Evolutionary conservation across 768 basidiomycete species (phyloP), one percentile per base, ranked within the genome.

Genomic region (Auricularia sp.): DNA sequence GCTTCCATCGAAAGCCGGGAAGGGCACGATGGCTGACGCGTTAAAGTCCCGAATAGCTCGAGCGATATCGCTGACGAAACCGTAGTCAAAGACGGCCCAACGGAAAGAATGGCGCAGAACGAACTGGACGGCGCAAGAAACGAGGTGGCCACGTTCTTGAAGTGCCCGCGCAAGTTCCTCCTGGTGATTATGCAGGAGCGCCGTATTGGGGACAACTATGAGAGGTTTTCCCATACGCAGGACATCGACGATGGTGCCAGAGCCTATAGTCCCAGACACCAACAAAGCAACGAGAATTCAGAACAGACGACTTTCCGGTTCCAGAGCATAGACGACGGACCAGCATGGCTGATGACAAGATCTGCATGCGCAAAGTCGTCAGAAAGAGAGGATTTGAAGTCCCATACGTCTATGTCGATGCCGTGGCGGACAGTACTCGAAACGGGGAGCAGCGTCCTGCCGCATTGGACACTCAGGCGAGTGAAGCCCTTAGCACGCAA

Each of bases 161-260:
- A 99, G 77, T 13, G 85, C 84, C 47, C 80, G 75, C 0, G 96
- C 93, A 4, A 99, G 79, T 71, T 99, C 93, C 63, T 86, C 80
- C 78, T 99, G 96, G 71, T 99, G 96, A 73, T 97, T 91, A 74
- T 97, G 88, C 73, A 95, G 82, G 36, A 99, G 77, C 0, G 90
- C 88, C 54, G 86, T 78, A 73, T 99, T 99, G 11, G 94, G 94
- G 2, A 97, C 86, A 3, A 91, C 89, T 68, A 99, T 87, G 68
- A 99, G 78, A 6, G 84, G 82, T 71, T 89, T 93, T 59, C 81
- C 80, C 62, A 83, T 77, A 37, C 94, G 80, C 61, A 98, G 78
- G 10, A 87, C 92, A 56, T 96, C 92, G 36, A 98, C 81, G 70
- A 98, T 94, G 3, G 96, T 97, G 11, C 96, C 96, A 24, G 96